Conservation (phyloP, 768 basidiomycete genomes). For the Mycena vitilis region DNA sequence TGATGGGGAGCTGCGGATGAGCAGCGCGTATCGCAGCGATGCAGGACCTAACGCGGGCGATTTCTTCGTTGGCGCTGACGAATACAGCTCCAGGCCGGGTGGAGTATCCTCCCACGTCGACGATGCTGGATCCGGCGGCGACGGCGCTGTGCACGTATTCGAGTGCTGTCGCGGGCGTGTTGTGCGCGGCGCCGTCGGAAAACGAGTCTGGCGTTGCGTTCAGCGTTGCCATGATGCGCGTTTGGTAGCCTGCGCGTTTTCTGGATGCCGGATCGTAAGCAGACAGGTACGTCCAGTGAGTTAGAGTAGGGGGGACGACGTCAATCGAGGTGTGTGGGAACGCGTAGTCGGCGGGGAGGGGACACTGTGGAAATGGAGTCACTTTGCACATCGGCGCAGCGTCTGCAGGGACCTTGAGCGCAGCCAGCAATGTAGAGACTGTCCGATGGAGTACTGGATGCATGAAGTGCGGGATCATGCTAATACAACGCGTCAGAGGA, state of each 20-base stretch:
- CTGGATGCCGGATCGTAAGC: slow-evolving; percentile 27
- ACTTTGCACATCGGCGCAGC: slow-evolving; percentile 74
- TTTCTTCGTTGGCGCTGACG: slow-evolving; percentile 78
- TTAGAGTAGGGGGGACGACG: slow-evolving; percentile 58
- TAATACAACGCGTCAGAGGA: slow-evolving; percentile 43
- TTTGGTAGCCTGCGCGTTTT: slow-evolving; percentile 47
- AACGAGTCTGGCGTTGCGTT: slow-evolving; percentile 97
- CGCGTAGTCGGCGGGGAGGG: slow-evolving; percentile 42
- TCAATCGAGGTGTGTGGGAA: slow-evolving; percentile 43
- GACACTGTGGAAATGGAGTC: slow-evolving; percentile 76
- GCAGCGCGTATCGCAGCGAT: slow-evolving; percentile 66
- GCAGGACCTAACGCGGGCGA: slow-evolving; percentile 76
- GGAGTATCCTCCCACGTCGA: slow-evolving; percentile 95
- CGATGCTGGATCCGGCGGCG: slow-evolving; percentile 72
- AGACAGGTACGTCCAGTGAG: slow-evolving; percentile 61
- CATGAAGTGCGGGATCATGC: slow-evolving; percentile 81
- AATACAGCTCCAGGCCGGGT: slow-evolving; percentile 85
- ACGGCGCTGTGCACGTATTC: slow-evolving; percentile 62
- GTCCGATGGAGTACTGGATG: slow-evolving; percentile 71
- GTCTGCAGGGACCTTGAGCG: slow-evolving; percentile 47
- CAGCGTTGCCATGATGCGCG: slow-evolving; percentile 90
- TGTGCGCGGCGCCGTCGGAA: slow-evolving; percentile 82
- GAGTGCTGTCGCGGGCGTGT: slow-evolving; percentile 64
- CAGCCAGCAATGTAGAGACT: slow-evolving; percentile 58
- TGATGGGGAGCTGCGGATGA: slow-evolving; percentile 63